Base-by-base conservation (phyloP, 768 basidiomycete species). In the Hericium rajendrae region DNA sequence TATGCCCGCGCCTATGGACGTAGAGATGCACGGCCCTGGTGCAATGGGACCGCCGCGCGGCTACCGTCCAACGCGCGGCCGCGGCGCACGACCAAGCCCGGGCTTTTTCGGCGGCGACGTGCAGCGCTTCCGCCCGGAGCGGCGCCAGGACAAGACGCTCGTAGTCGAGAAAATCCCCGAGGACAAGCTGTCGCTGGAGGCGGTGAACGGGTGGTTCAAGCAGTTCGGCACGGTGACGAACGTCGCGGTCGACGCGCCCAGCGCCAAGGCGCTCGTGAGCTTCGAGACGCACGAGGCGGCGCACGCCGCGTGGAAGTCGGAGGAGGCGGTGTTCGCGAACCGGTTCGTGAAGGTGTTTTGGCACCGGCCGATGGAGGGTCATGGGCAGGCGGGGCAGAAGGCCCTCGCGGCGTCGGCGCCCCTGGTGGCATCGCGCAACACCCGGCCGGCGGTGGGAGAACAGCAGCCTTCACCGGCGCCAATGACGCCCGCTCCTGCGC, bases 261-360 rank as follows among this genome's bases (percentile, higher is more conserved):
- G 76, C 48, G 78, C 82, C 48, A 91, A 94, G 68, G 93, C 93
- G 0, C 72, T 97, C 51, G 88, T 97, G 60, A 92, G 88, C 62
- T 97, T 97, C 70, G 77, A 82, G 38, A 81, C 77, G 9, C 91
- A 94, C 67, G 81, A 80, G 20, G 88, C 94, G 65, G 94, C 94
- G 0, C 83, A 87, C 65, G 80, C 82, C 12, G 94, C 94, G 1
- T 93, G 94, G 89, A 91, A 90, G 69, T 84, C 85, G 24, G 90
- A 94, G 70, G 92, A 95, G 60, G 92, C 94, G n/a, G 87, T 97
- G 13, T 97, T 97, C 66, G 84, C 83, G 11, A 94, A 94, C 64
- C 83, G 94, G 52, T 97, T 97, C 69, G 94, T 97, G 62, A 95
- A 94, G 71, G 78, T 97, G 38, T 91, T 95, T 65, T 97, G 94